These are phyloP conservation scores for Podila epigama DNA, from an alignment of 192 early-diverging fungal genomes.

Conservation along the genomic window DNA sequence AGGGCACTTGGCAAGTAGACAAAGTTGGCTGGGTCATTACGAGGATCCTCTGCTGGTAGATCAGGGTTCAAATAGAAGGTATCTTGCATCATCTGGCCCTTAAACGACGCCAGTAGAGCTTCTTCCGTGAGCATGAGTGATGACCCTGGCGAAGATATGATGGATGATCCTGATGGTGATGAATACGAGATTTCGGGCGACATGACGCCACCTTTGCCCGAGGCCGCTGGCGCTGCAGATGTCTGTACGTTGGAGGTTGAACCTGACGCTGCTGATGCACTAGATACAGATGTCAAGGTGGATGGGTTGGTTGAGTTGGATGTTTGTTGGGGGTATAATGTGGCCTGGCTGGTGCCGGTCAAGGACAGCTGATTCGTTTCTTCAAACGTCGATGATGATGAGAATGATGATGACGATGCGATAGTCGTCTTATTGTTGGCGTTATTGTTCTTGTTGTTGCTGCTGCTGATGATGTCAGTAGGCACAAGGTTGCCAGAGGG, in stretches of 20 bases:
- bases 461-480: neutral
- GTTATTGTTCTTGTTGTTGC: neutral
- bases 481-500: too few relatives aligned
- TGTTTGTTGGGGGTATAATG: neutral
- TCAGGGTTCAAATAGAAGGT: constrained; percentile 10
- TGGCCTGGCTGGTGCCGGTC: neutral
- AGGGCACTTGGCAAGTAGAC: constrained; percentile 18
- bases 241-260: neutral
- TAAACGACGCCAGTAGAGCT: constrained; percentile 6
- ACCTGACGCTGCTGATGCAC: neutral
- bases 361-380: neutral
- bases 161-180: neutral
- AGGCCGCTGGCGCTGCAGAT: neutral
- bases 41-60: constrained; percentile 15
- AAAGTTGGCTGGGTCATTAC: constrained; percentile 12
- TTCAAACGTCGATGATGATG: neutral
- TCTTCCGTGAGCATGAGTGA: constrained; percentile 4
- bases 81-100: constrained; percentile 17
- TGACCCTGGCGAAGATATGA: neutral
- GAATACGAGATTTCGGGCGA: neutral
- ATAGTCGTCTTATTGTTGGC: neutral
- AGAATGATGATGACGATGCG: neutral
- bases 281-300: neutral
- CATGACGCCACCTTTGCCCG: neutral
- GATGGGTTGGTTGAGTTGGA: neutral